Evolutionary conservation across 2,329 filamentous ascomycete genomes (phyloP).

Genomic region (Fusarium sp.): DNA sequence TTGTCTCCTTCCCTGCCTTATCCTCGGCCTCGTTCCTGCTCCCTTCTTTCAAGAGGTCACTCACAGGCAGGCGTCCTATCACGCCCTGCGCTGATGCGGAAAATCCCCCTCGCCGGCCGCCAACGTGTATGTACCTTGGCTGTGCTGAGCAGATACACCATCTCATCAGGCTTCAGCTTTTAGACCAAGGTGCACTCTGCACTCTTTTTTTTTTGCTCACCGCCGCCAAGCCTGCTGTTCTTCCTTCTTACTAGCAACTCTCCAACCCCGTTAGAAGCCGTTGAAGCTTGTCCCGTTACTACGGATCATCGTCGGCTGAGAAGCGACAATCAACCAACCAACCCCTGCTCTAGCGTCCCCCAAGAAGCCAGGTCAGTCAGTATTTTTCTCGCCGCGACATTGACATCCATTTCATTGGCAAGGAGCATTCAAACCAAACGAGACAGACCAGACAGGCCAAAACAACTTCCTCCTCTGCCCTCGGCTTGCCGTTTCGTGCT

Average conservation of each 20-base stretch:
- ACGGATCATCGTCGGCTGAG: constrained; percentile 30
- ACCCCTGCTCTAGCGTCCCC: constrained; percentile 22
- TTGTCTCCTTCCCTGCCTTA: neutral
- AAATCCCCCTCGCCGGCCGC: constrained; percentile 22
- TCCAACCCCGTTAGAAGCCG: constrained; percentile 2
- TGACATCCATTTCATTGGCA: neutral
- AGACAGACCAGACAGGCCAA: neutral
- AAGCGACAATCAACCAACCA: constrained; percentile 13
- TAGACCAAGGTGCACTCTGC: neutral
- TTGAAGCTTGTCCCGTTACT: constrained; percentile 1
- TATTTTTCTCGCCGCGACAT: constrained; percentile 5
- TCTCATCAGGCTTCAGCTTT: neutral
- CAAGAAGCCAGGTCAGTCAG: constrained; percentile 22
- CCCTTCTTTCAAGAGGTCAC: constrained; percentile 2
- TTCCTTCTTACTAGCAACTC: neutral
- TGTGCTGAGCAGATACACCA: neutral
- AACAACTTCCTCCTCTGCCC: constrained; percentile 1
- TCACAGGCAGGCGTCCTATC: constrained; percentile 13
- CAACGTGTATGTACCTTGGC: neutral
- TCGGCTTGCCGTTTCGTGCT: constrained; percentile 4
- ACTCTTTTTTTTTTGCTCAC: neutral
- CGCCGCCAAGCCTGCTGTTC: neutral
- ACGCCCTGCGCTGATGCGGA: constrained; percentile 8
- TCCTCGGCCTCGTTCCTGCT: neutral
- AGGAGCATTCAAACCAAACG: neutral